These are phyloP conservation scores for Nectriaceae sp. DNA, from an alignment of 2,329 filamentous ascomycete genomes.

Conservation along the genomic window DNA sequence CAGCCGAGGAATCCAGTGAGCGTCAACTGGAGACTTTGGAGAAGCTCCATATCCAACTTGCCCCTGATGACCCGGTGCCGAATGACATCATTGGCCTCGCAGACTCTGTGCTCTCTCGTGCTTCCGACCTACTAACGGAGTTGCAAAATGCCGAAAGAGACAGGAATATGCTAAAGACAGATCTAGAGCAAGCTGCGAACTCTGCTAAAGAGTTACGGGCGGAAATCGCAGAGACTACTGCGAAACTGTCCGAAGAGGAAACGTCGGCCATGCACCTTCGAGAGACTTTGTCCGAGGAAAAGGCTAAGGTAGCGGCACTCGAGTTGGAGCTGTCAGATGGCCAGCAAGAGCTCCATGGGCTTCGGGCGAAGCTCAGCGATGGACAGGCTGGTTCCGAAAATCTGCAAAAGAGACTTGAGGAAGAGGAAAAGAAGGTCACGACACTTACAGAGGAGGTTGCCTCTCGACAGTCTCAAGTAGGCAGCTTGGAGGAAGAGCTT, in stretches of 20 bases:
- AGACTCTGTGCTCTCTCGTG: slow-evolving; percentile 59
- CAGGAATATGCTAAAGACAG: slow-evolving; percentile 59
- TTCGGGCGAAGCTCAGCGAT: slow-evolving; percentile 74
- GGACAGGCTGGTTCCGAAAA: slow-evolving; percentile 83
- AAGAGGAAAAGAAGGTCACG: slow-evolving; percentile 72
- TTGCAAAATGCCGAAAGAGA: slow-evolving; percentile 62
- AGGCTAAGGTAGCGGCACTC: slow-evolving; percentile 54
- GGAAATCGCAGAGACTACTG: slow-evolving; percentile 57
- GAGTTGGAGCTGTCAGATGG: slow-evolving; percentile 63
- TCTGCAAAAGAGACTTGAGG: slow-evolving; percentile 71
- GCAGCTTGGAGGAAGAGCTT: slow-evolving; percentile 75
- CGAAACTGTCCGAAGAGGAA: slow-evolving; percentile 55
- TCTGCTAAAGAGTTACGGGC: slow-evolving; percentile 56
- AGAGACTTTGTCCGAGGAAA: slow-evolving; percentile 55
- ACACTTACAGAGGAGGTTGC: slow-evolving; percentile 71
- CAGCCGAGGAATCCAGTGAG: slow-evolving; percentile 53
- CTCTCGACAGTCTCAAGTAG: slow-evolving; percentile 73
- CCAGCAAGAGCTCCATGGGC: slow-evolving; percentile 65
- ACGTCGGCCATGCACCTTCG: slow-evolving; percentile 51
- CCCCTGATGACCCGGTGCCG: slow-evolving; percentile 53
- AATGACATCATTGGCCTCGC: slow-evolving; percentile 59
- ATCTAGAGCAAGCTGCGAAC: slow-evolving; percentile 62
- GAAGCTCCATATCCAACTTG: slow-evolving; percentile 60
- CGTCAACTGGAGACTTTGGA: slow-evolving; percentile 56
- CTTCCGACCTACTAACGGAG: slow-evolving; percentile 61